Percentiles rank a stretch among this genome's conserved stretches.
Conservation (phyloP, 805 yeast genomes). For the Pichia thaimueangensis region DNA sequence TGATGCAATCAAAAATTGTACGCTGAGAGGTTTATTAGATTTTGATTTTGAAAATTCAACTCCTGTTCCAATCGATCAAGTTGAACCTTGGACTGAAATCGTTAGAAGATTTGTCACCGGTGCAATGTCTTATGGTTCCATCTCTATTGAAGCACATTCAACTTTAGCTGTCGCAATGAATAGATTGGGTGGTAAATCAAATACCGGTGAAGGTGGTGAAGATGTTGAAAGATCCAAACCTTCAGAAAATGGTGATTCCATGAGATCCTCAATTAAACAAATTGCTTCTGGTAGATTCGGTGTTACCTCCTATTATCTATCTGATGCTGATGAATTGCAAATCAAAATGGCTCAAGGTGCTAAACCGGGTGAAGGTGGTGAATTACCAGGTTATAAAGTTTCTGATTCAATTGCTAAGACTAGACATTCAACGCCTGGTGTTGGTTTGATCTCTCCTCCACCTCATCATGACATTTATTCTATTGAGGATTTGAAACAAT, state of each 20-base stretch:
- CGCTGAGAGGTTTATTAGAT: slow-evolving; percentile 89
- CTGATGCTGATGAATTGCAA: slow-evolving; percentile 96
- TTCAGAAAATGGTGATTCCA: slow-evolving; percentile 85
- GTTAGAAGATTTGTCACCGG: slow-evolving; percentile 98
- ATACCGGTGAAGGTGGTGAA: slow-evolving; percentile 99
- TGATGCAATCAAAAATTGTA: slow-evolving; percentile 88
- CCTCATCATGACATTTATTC: slow-evolving; percentile 99
- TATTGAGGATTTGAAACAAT: slow-evolving; percentile 94
- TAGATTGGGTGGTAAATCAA: slow-evolving; percentile 93
- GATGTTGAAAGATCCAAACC: slow-evolving; percentile 84
- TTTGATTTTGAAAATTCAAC: slow-evolving; percentile 68
- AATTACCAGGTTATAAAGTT: slow-evolving; percentile 91
- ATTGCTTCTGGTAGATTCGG: slow-evolving; percentile 98
- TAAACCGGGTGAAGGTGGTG: slow-evolving; percentile 99
- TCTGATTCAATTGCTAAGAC: slow-evolving; percentile 84
- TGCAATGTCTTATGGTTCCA: slow-evolving; percentile 98
- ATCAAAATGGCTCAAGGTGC: slow-evolving; percentile 99
- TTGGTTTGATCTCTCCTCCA: slow-evolving; percentile 95
- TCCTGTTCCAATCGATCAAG: slow-evolving; percentile 92
- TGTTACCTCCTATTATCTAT: slow-evolving; percentile 87
- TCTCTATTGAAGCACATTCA: slow-evolving; percentile 97
- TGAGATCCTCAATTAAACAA: slow-evolving; percentile 98
- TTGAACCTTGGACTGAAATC: slow-evolving; percentile 99
- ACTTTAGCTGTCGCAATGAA: slow-evolving; percentile 98
- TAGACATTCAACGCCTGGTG: slow-evolving; percentile 94